Base-by-base conservation (phyloP, 768 basidiomycete species). In the Kwoniella botswanensis region DNA sequence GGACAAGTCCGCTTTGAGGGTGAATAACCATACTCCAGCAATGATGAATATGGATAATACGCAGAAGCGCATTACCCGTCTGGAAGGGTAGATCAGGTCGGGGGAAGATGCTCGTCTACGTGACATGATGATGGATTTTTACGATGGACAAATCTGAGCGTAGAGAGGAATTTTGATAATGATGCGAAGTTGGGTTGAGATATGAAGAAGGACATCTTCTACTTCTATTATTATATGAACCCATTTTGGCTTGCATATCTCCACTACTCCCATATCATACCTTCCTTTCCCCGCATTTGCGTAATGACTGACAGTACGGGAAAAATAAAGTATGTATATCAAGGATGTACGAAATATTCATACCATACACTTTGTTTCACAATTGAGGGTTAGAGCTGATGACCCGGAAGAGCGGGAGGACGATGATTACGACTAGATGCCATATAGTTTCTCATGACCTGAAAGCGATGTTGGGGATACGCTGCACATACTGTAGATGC, bases 11-110 rank as follows among this genome's bases (percentile, higher is more conserved):
- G 50, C 21, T 17, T 55, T 42, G n/a, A 64, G 11, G 17, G 53
- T 65, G 41, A 68, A 24, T 4, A 68, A 50, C 67, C 67, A 68
- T 54, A 68, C 26, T 22, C 67, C 67, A 10, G 67, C 67, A 9
- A 68, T 29, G 50, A 68, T 61, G 17, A 53, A 55, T 17, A 68
- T 22, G 12, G 67, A 68, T 41, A 68, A 13, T 1, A 60, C 67
- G 52, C 67, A 68, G 24, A 68, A 68, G 11, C 67, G 44, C 50
- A 68, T 52, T 15, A 68, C 52, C 17, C 44, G 35, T 24, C 60
- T 18, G 10, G 67, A 44, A 12, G 67, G 67, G 6, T 62, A 60
- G 35, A 68, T 61, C 22, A 61, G 11, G 17, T 68, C 67, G 15
- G 59, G 17, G 1, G 65, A 41, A 12, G 64, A 65, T 11, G n/a